Conservation (phyloP, 441 rosid species). For the Mallotus japonicus region DNA sequence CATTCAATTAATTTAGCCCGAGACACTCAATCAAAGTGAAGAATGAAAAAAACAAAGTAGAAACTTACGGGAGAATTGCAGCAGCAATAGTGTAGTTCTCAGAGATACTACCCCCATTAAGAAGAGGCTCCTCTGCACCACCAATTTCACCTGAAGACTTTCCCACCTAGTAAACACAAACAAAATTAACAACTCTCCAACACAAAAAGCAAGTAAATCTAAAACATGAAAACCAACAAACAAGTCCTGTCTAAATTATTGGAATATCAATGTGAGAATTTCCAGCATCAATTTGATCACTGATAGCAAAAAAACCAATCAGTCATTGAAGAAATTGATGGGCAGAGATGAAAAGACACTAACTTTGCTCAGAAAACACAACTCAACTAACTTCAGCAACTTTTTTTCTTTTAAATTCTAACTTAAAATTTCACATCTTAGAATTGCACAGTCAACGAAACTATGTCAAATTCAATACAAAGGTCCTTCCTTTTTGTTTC, state of each 20-base stretch:
- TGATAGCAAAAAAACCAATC: neutral
- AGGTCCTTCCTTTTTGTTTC: neutral
- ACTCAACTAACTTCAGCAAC: neutral
- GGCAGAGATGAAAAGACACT: neutral
- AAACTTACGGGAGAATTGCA: constrained; percentile 71
- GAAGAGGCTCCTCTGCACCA: constrained; percentile 58
- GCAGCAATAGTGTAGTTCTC: constrained; percentile 64
- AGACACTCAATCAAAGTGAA: neutral
- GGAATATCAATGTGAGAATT: neutral
- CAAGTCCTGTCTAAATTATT: neutral
- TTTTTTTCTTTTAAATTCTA: too few species aligned
- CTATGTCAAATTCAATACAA: neutral
- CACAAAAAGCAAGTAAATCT: too few species aligned
- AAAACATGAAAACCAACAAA: neutral
- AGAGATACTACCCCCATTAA: constrained; percentile 45
- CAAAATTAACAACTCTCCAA: neutral
- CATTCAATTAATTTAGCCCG: neutral
- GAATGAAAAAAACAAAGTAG: neutral
- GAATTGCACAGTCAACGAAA: too few species aligned
- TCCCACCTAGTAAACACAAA: constrained; percentile 41
- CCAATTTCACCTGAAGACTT: constrained; percentile 67
- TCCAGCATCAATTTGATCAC: neutral
- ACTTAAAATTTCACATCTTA: too few species aligned
- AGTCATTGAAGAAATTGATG: neutral
- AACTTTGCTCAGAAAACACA: neutral